Percentiles rank a stretch among this genome's conserved stretches.
Conservation (phyloP, 2,329 filamentous ascomycete species). For the Colletotrichum kahawae region DNA sequence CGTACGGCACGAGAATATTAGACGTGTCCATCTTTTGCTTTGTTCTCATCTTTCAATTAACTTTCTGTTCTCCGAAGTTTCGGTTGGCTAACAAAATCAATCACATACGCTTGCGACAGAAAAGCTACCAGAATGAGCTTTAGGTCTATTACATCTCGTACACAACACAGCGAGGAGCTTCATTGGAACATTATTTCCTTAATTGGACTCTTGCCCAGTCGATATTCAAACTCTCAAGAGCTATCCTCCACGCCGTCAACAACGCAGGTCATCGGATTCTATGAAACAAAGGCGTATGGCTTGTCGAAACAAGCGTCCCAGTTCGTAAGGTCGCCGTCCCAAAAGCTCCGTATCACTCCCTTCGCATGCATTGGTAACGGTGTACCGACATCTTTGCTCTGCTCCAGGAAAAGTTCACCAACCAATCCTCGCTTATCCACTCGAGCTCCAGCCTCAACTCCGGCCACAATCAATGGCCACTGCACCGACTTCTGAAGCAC, state of each 20-base stretch:
- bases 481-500: constrained; percentile 29
- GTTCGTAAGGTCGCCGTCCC: constrained; percentile 31
- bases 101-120: background rate
- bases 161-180: background rate
- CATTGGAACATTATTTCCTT: background rate
- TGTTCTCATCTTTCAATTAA: background rate
- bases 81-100: background rate
- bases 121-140: background rate
- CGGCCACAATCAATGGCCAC: constrained; percentile 42
- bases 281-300: constrained; percentile 31
- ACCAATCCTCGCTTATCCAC: constrained; percentile 28
- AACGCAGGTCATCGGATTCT: background rate
- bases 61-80: background rate
- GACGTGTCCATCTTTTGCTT: background rate
- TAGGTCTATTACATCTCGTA: background rate
- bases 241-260: background rate
- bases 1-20: background rate
- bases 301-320: constrained; percentile 45
- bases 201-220: fast-evolving
- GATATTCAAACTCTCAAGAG: background rate
- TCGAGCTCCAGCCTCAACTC: constrained; percentile 30
- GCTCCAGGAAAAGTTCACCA: constrained; percentile 25
- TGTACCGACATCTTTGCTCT: constrained; percentile 32
- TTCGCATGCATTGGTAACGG: constrained; percentile 35
- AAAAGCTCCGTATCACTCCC: constrained; percentile 36